Base-by-base conservation (phyloP, 192 early-diverging fungal genomes). In the Backusella westeae region DNA sequence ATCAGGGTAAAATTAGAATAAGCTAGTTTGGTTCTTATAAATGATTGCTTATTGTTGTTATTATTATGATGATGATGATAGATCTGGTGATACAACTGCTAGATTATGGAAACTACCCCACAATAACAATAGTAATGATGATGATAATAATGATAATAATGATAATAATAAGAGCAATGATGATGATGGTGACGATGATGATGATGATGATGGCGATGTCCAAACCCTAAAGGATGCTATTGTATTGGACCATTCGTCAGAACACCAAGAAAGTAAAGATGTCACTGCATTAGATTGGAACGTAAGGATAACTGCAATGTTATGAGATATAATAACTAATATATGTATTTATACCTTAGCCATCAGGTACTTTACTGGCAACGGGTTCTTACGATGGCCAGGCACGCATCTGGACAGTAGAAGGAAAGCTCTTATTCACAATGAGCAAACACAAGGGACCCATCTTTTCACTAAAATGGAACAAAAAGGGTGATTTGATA, bases 221-320 rank as follows among this genome's bases (percentile, higher is more conserved):
- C 84, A 87, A 9, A 8, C 46, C 6, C 46, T 49, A n/a, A 49
- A 49, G 46, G 17, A 49, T 49, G 84, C 90, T 2, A 80, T 90
- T 35, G 85, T 90, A n/a, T 84, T 92, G n/a, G 82, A 89, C 52
- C 91, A 89, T 79, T 53, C 85, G 67, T 74, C 83, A 73, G 78
- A 82, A 32, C 71, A 74, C 29, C 83, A 80, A 2, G 84, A 89
- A 5, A 89, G 82, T 34, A 88, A 89, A 68, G 95, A 95, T 72
- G 93, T 96, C 4, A 96, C 94, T 29, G 84, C 94, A 0, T 80
- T 96, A 72, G 92, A 90, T 46, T 97, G 96, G 96, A 93, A 95
- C 83, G 87, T 95, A 86, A 73, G 91, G 83, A 12, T 10, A 52
- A 1, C 23, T 34, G 6, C 38, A 1, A 14, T 15, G 34, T 7